These are phyloP conservation scores for Fusarium xylarioides DNA, from an alignment of 2,329 filamentous ascomycete species.

Conservation along the genomic window DNA sequence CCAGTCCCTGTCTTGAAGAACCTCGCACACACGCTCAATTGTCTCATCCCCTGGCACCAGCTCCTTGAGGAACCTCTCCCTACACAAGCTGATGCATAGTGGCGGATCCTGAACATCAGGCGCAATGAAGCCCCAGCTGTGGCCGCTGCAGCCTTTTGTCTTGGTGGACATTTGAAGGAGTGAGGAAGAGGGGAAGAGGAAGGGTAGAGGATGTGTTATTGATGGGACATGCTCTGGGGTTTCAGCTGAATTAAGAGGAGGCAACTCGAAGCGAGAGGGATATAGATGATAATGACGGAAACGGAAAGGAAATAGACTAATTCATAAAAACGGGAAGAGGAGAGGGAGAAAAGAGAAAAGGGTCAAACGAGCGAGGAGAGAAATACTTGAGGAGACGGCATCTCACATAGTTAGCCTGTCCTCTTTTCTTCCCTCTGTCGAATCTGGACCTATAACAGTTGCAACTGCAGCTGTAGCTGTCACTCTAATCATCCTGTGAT, in stretches of 20 bases:
- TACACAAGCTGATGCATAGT: conserved; percentile 49
- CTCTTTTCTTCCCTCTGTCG: background rate
- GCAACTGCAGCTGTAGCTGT: background rate
- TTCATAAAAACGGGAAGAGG: conserved; percentile 3
- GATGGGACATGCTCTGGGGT: conserved; percentile 13
- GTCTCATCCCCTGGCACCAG: conserved; percentile 43
- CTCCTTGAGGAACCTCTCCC: conserved; percentile 44
- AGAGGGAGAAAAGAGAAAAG: background rate
- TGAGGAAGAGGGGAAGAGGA: background rate
- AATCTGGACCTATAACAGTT: background rate
- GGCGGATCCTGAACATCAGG: conserved; percentile 44
- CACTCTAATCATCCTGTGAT: background rate
- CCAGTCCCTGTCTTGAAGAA: conserved; percentile 40
- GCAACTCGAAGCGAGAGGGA: conserved; percentile 34
- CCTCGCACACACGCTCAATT: conserved; percentile 46
- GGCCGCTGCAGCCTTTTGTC: conserved; percentile 32
- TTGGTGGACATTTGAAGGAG: conserved; percentile 9
- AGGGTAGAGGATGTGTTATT: background rate
- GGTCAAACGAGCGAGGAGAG: conserved; percentile 13
- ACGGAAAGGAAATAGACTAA: background rate
- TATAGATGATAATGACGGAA: background rate
- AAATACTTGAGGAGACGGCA: conserved; percentile 16
- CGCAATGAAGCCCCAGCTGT: conserved; percentile 45
- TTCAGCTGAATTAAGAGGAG: conserved; percentile 31
- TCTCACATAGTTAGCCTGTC: background rate